Base-by-base conservation (phyloP, 2,329 filamentous ascomycete genomes). In the Pezicula carpinea region DNA sequence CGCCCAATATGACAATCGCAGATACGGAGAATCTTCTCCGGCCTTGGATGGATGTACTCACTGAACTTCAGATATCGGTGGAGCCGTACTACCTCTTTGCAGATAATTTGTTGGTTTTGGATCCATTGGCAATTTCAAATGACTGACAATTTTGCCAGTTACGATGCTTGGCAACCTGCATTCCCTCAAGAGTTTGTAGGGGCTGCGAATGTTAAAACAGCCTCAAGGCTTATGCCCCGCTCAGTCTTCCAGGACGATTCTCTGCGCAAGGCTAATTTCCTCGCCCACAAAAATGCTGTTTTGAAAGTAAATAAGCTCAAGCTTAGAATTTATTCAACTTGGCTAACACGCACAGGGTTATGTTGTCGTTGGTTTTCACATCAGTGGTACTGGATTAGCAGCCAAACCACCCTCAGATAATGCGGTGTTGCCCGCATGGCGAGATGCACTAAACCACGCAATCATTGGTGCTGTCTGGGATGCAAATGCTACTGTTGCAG, bases 401-500 rank as follows among this genome's bases (percentile, higher is more conserved):
- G 63, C 21, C 15, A 39, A 17, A 47, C 40, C 15, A 47, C 44
- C 45, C 47, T 47, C 6, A 6, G 58, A 62, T 57, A 69, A 72
- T 33, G 49, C 66, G 51, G 55, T 64, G 59, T 73, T 75, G 26
- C 56, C 56, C 3, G 57, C 57, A 10, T 59, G 56, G 56, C 35
- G 56, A 14, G 46, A 53, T 1, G 40, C 53, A 6, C 32, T 56
- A 13, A 36, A 48, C 8, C 52, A 56, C 26, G 45, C 50, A 5
- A 55, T 60, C 10, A 23, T 56, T 13, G 46, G 40, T 7, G 43
- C 23, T 3, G 23, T 46, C 5, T 51, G 43, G 38, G 43, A 44
- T 17, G 31, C 23, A 6, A 36, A 44, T n/a, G 65, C 75, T 1
- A 61, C 78, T 1, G 65, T 68, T 1, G 73, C 71, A 13, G 67